phyloP scores from a whole-genome alignment of 2,329 filamentous ascomycete genomes.

The Fusarium duplospermum region DNA sequence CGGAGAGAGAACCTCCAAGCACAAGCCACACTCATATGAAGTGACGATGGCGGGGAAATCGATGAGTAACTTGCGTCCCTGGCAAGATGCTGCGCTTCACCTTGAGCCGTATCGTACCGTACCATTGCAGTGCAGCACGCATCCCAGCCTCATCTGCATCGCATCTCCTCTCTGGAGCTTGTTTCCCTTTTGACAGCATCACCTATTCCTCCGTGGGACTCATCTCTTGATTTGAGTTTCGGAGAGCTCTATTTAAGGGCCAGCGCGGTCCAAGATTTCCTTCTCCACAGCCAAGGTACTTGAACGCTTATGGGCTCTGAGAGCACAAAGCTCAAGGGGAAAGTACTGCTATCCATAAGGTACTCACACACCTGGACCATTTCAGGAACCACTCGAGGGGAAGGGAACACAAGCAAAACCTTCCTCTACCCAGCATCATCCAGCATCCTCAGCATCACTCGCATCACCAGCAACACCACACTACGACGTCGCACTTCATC shows the following conservation, averaged over 20 bases:
- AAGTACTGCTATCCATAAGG: not conserved
- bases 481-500: conserved; percentile 1
- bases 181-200: not conserved
- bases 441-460: not conserved
- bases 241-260: not conserved
- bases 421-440: not conserved
- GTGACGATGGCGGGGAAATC: not conserved
- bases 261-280: not conserved
- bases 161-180: not conserved
- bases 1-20: not conserved
- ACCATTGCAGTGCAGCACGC: not conserved
- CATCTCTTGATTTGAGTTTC: not conserved
- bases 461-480: not conserved
- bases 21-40: not conserved
- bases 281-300: not conserved
- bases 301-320: not conserved
- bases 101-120: not conserved
- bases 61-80: not conserved
- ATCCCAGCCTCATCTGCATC: not conserved
- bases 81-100: not conserved
- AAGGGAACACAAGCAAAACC: not conserved
- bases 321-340: not conserved
- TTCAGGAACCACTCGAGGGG: not conserved
- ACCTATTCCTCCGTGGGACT: not conserved
- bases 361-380: not conserved